Percentiles rank a stretch among this genome's conserved stretches.
Conservation (phyloP, 2,329 filamentous ascomycete species). For the Penicillium vulpinum region DNA sequence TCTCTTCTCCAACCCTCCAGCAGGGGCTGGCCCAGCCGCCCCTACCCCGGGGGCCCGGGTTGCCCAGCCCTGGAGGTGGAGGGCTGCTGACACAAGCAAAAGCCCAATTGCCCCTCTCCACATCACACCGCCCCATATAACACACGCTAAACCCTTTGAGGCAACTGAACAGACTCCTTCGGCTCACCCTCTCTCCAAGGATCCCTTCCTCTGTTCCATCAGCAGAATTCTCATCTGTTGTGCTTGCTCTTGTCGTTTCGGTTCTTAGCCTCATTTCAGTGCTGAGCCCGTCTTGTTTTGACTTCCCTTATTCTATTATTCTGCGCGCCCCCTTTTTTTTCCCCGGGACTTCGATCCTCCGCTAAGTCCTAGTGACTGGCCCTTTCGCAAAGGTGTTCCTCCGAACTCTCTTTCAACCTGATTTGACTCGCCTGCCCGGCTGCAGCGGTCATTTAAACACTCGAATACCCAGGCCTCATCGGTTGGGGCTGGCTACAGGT, state of each 20-base stretch:
- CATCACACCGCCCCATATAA: slow-evolving; percentile 30
- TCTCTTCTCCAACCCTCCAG: neutral
- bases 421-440: slow-evolving; percentile 31
- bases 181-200: slow-evolving; percentile 23
- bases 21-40: neutral
- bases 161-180: slow-evolving; percentile 27
- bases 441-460: slow-evolving; percentile 31
- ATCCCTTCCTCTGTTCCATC: slow-evolving; percentile 6
- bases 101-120: slow-evolving; percentile 25
- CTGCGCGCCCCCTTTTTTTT: slow-evolving; percentile 6
- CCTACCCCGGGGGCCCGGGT: neutral
- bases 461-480: slow-evolving; percentile 14
- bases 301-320: neutral
- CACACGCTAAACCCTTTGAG: slow-evolving; percentile 23
- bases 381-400: slow-evolving; percentile 12
- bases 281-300: neutral
- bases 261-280: neutral
- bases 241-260: neutral
- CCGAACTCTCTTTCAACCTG: slow-evolving; percentile 17
- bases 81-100: neutral
- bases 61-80: neutral
- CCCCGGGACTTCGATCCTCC: slow-evolving; percentile 6
- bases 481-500: slow-evolving; percentile 23
- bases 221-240: slow-evolving; percentile 5
- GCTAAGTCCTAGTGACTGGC: slow-evolving; percentile 22